Base-by-base conservation (phyloP, 306 rosid genomes). In the Vicia faba region DNA sequence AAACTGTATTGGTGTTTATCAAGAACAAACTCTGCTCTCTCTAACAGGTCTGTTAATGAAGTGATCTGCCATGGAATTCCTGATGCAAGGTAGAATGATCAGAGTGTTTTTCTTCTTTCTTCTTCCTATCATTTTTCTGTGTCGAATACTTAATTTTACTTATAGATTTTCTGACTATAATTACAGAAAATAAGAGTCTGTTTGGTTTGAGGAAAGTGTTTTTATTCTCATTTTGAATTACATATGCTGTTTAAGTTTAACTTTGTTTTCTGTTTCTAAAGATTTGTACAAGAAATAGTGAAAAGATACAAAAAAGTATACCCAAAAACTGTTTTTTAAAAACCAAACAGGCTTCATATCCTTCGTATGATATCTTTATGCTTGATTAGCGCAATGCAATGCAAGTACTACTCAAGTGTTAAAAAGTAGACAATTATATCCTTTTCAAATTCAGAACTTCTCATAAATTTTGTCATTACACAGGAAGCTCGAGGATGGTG, bases 21-120 rank as follows among this genome's bases (percentile, higher is more conserved):
- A 59, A 45, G 39, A 62, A 56, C 36, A 58, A 58, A 70, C 28
- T 29, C 13, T 26, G 53, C 59, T 58, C 59, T 61, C 73, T 73
- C 64, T 71, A 70, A 64, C 96, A 93, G 99, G 73, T 93, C 99
- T 20, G 95, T 93, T 36, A 93, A 93, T 70, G 99, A 93, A 93
- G 91, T 93, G 61, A 83, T 93, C 84, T 93, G 99, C 79, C 99
- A 93, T 80, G 99, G 99, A 66, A 90, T 93, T 81, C 99, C 99
- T 50, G 99, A 93, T 85, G 96, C 96, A 40, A 90, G 97, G 99
- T 93, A 72, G 16, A 50, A 20, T 15, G 9, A 40, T 59, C 13
- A 33, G 3, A 29, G 38, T 26, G 11, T 43, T 18, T 43, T 40
- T 59, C 8, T 58, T 29, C 1, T 13, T 45, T 28, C 31, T 1